Base-by-base conservation (phyloP, 139 green algal genomes). In the Picochlorum sp. region DNA sequence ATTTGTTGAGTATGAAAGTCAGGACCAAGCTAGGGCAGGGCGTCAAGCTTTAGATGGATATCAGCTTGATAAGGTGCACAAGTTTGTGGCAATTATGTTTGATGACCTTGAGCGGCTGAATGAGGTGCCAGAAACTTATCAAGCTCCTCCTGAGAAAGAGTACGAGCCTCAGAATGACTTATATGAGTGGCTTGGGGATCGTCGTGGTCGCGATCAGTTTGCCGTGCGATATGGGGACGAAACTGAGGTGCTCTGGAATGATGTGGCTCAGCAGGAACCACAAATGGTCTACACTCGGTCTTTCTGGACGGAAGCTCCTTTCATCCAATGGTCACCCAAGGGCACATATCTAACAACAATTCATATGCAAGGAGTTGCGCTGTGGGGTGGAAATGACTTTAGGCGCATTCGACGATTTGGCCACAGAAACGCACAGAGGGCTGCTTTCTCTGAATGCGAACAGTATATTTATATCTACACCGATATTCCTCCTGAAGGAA, bases 1-100 rank as follows among this genome's bases (percentile, higher is more conserved):
- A 0, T 98, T 99, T 54, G 71, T 98, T 25, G 93, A 99, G 76
- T 97, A 92, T 65, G 56, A 64, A 5, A 78, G 49, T 7, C 80
- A 80, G 1, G 66, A 86, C 64, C 74, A 82, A 32, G 44, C 65
- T 4, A 18, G 59, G 5, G 50, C 61, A n/a, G 67, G 35, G 31
- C 39, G 28, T 32, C 25, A 35, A 28, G 59, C 56, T 31, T 49
- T 70, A 10, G 68, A 95, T 59, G 84, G 84, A 6, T 96, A 96
- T 75, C 82, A 88, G 70, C 84, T 98, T 37, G 93, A 99, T 81
- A 98, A 96, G 82, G 74, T 57, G 20, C 93, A 99, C 83, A 81
- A 78, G n/a, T 95, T 98, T 64, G 70, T 64, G 3, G 84, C 94
- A 18, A 85, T 65, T 43, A 83, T 92, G 64, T 95, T 96, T 68